A percentile compares a stretch with the other conserved stretches of the same genome.
Evolutionary conservation across 495 filamentous ascomycete genomes (phyloP).

Genomic region (Rhypophila decipiens): DNA sequence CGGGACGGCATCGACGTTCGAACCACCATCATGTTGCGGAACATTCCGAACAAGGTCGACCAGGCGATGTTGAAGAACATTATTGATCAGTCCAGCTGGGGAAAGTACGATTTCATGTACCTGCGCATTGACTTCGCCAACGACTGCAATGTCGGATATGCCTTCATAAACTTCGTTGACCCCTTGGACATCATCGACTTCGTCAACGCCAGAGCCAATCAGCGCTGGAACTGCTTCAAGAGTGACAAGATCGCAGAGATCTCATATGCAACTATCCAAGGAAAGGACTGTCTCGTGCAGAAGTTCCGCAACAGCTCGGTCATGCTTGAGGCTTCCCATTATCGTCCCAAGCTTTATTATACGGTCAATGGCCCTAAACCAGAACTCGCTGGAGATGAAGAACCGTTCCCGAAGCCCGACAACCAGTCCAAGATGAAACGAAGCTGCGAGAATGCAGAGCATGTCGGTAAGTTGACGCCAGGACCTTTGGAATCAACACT

Average conservation of each 20-base stretch:
- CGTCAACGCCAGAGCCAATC: constrained; percentile 61
- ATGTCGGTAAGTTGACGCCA: constrained; percentile 59
- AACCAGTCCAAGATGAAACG: constrained; percentile 81
- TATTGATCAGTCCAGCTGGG: constrained; percentile 69
- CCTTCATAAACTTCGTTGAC: constrained; percentile 92
- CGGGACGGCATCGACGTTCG: constrained; percentile 61
- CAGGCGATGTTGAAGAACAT: constrained; percentile 73
- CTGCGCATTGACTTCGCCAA: constrained; percentile 88
- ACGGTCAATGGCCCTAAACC: constrained; percentile 36
- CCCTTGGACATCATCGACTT: constrained; percentile 71
- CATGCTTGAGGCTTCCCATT: constrained; percentile 75
- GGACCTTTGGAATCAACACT: not conserved
- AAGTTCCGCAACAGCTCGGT: constrained; percentile 96
- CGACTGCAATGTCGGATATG: constrained; percentile 94
- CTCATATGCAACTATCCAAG: constrained; percentile 93
- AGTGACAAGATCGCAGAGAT: constrained; percentile 82
- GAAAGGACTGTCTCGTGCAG: constrained; percentile 79
- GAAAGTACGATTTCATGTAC: constrained; percentile 92
- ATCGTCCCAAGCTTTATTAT: constrained; percentile 69
- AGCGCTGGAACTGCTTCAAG: constrained; percentile 77
- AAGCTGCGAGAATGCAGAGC: constrained; percentile 77
- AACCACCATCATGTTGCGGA: constrained; percentile 88
- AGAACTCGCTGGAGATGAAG: constrained; percentile 50
- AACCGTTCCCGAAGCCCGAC: constrained; percentile 68
- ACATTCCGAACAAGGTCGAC: constrained; percentile 88